Percentiles rank a stretch among this genome's conserved stretches.
Evolutionary conservation across 176 grass and related monocot genomes (phyloP).

Genomic region (Chloris gayana): DNA sequence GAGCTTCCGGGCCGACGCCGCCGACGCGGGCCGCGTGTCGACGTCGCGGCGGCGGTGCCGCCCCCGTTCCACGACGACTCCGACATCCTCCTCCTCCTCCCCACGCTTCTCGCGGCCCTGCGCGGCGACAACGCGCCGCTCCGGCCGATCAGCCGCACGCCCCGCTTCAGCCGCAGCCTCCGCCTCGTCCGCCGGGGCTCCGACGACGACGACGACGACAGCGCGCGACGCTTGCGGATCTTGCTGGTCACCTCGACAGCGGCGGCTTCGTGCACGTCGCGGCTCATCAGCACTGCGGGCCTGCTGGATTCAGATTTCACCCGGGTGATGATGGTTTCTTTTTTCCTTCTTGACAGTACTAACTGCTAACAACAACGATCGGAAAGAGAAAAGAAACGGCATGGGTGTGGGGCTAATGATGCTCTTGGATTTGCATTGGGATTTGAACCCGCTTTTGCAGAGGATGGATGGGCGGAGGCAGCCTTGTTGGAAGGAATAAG

Average conservation of each 20-base stretch:
- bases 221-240: conserved; percentile 53
- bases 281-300: conserved; percentile 46
- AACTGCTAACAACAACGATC: not conserved
- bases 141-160: conserved; percentile 38
- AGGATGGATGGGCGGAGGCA: not conserved
- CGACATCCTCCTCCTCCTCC: conserved; percentile 39
- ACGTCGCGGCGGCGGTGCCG: not conserved
- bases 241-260: not conserved
- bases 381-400: not conserved
- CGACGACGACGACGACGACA: conserved; percentile 54
- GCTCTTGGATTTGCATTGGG: conserved; percentile 24
- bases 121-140: conserved; percentile 38
- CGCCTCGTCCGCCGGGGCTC: conserved; percentile 29
- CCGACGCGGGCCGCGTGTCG: conserved; percentile 26
- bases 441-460: conserved; percentile 33
- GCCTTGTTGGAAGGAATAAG: conserved; percentile 47
- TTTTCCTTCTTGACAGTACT: not conserved
- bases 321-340: conserved; percentile 10
- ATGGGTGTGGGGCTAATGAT: not conserved
- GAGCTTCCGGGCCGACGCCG: conserved; percentile 74
- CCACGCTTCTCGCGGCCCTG: not conserved
- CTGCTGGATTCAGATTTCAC: not conserved
- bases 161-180: conserved; percentile 36
- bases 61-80: conserved; percentile 47
- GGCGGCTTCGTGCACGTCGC: not conserved